Evolutionary conservation across 176 grass and related monocot genomes (phyloP).

Genomic region (Neostapfia colusana): DNA sequence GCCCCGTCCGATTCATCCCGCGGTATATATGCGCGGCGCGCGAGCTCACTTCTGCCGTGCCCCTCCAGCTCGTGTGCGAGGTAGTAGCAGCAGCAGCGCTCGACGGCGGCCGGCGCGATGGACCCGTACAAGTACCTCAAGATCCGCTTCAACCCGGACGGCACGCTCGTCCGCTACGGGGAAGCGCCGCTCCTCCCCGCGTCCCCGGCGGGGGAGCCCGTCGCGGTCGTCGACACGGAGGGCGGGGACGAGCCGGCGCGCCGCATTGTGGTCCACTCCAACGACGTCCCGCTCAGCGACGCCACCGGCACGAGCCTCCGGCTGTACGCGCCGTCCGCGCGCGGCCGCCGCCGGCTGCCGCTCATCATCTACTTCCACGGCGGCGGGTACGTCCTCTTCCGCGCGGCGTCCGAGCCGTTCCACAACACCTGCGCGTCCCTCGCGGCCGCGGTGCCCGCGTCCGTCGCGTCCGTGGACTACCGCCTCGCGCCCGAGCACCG

Average conservation of each 20-base stretch:
- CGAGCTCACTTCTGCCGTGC: background rate
- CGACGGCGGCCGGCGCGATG: conserved; percentile 18
- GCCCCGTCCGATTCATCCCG: background rate
- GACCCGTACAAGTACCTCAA: conserved; percentile 83
- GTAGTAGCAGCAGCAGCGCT: background rate
- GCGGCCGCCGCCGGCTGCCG: conserved; percentile 24
- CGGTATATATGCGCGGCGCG: conserved; percentile 35
- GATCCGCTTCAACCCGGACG: conserved; percentile 69
- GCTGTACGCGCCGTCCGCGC: conserved; percentile 54
- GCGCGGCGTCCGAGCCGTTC: conserved; percentile 58
- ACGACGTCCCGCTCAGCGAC: conserved; percentile 59
- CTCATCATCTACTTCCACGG: conserved; percentile 75
- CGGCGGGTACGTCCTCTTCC: conserved; percentile 78
- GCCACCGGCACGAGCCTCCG: conserved; percentile 55
- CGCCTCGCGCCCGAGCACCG: conserved; percentile 91
- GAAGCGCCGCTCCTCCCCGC: conserved; percentile 33
- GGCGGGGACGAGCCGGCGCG: background rate
- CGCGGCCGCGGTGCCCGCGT: conserved; percentile 49
- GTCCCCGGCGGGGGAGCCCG: conserved; percentile 31
- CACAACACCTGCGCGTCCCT: conserved; percentile 56
- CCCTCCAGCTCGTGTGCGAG: background rate
- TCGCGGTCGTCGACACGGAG: background rate
- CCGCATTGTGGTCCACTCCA: conserved; percentile 64
- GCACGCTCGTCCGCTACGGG: conserved; percentile 49
- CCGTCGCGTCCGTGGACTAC: conserved; percentile 72